Evolutionary conservation across 805 yeast species (phyloP).

Genomic region (Myxozyma neglecta): DNA sequence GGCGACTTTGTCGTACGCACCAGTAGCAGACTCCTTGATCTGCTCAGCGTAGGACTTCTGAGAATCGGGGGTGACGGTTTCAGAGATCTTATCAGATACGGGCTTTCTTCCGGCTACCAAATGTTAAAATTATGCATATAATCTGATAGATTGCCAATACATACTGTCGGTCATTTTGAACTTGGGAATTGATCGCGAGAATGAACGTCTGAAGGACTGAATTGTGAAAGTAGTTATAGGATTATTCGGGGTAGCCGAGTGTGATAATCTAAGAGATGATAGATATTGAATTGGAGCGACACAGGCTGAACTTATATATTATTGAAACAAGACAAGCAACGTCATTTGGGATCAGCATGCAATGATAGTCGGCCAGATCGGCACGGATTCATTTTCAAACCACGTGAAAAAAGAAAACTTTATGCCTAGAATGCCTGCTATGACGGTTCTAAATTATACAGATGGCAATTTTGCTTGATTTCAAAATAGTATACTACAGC

Average conservation of each 20-base stretch:
- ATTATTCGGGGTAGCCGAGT: too few relatives aligned
- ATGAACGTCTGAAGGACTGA: slow-evolving; percentile 17
- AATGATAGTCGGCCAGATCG: too few relatives aligned
- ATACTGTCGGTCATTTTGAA: slow-evolving; percentile 24
- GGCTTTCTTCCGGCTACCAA: slow-evolving; percentile 66
- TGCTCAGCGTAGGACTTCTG: slow-evolving; percentile 64
- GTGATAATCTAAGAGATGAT: neutral
- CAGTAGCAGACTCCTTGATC: slow-evolving; percentile 70
- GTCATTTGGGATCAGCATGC: too few relatives aligned
- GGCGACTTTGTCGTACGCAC: slow-evolving; percentile 64
- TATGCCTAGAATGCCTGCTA: too few relatives aligned
- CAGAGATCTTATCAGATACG: slow-evolving; percentile 66
- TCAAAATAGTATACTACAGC: too few relatives aligned
- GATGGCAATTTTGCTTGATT: too few relatives aligned
- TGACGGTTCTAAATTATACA: too few relatives aligned
- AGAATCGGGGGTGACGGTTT: slow-evolving; percentile 67
- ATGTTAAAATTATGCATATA: neutral
- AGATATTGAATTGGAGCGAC: neutral
- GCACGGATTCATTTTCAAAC: too few relatives aligned
- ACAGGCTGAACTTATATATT: too few relatives aligned
- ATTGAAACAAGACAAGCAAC: too few relatives aligned
- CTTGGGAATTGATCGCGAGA: slow-evolving; percentile 1
- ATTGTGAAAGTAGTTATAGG: neutral
- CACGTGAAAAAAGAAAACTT: too few relatives aligned
- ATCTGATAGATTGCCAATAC: neutral